Conservation (phyloP, 805 yeast genomes). For the Wickerhamiella kazuoi region DNA sequence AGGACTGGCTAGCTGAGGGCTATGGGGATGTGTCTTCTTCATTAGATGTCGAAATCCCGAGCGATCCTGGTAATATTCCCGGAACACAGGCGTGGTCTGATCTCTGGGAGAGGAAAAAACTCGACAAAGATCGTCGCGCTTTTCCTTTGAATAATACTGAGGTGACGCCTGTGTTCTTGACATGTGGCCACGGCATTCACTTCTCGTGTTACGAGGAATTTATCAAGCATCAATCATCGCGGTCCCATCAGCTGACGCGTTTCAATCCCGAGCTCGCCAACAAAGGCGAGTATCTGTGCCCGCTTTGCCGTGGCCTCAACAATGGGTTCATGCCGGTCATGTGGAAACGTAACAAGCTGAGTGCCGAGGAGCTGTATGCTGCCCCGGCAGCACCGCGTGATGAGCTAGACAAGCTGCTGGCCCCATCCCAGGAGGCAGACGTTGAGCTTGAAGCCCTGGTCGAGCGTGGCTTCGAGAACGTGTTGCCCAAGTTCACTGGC, state of each 20-base stretch:
- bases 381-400: background rate
- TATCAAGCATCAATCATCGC: slow-evolving; percentile 13
- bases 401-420: background rate
- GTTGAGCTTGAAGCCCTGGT: background rate
- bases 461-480: background rate
- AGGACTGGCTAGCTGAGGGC: slow-evolving; percentile 3
- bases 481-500: background rate
- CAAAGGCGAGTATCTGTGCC: slow-evolving; percentile 66
- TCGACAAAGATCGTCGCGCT: slow-evolving; percentile 50
- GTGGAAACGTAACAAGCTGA: slow-evolving; percentile 30
- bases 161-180: slow-evolving; percentile 30
- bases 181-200: slow-evolving; percentile 95
- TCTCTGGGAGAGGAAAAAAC: slow-evolving; percentile 23
- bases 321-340: slow-evolving; percentile 68
- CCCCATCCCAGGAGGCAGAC: background rate
- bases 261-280: slow-evolving; percentile 61
- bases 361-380: background rate
- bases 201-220: slow-evolving; percentile 55
- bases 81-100: slow-evolving; percentile 23
- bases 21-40: slow-evolving; percentile 1
- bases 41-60: slow-evolving; percentile 9
- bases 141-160: slow-evolving; percentile 26
- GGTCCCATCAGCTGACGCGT: slow-evolving; percentile 35
- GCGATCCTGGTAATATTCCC: slow-evolving; percentile 5
- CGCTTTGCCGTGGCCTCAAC: slow-evolving; percentile 73